These are phyloP conservation scores for Lipomyces sp. DNA, from an alignment of 805 yeast species.

Conservation along the genomic window DNA sequence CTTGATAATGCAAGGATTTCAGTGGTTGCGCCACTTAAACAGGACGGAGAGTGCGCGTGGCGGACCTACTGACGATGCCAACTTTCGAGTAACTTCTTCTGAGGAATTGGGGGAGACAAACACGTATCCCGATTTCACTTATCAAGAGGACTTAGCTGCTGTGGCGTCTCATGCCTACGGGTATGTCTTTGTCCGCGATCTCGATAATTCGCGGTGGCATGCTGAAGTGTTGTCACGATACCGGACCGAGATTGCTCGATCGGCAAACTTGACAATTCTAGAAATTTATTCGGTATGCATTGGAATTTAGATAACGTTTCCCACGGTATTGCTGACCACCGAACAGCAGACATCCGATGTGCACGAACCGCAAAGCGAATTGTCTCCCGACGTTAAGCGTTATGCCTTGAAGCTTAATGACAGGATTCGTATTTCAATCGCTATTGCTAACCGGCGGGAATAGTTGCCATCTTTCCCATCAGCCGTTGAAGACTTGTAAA, in stretches of 20 bases:
- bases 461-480: no score
- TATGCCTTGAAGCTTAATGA: not conserved
- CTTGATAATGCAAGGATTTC: constrained; percentile 17
- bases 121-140: not conserved
- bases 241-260: constrained; percentile 5
- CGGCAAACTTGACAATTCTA: constrained; percentile 7
- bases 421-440: not conserved
- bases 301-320: not conserved
- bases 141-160: not conserved
- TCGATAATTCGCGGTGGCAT: not conserved
- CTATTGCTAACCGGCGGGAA: not conserved
- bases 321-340: not conserved
- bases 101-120: not conserved
- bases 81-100: not conserved
- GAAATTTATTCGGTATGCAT: constrained; percentile 12
- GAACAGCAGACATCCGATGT: not conserved
- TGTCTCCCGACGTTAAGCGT: not conserved
- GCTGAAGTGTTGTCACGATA: constrained; percentile 7
- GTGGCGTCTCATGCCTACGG: not conserved
- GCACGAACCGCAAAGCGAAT: not conserved
- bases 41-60: not conserved
- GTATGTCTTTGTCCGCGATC: not conserved
- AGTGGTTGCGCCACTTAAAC: constrained; percentile 6
- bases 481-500: no score
- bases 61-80: not conserved